Percentiles rank a stretch among this genome's conserved stretches.
These are phyloP conservation scores for Colletotrichum melonis DNA, from an alignment of 2,329 filamentous ascomycete species.

Conservation along the genomic window DNA sequence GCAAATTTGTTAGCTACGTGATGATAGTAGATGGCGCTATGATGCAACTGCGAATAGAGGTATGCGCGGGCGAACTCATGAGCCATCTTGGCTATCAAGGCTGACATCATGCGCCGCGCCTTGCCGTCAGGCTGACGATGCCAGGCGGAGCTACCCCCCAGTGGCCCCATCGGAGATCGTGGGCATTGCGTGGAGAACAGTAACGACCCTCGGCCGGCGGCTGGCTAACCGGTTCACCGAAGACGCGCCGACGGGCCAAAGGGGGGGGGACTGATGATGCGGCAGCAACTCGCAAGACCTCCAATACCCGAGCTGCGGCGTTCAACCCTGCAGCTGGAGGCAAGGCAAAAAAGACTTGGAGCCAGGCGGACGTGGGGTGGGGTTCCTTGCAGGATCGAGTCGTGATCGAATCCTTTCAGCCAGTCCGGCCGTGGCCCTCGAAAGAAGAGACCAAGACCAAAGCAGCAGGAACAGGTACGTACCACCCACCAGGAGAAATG, in stretches of 20 bases:
- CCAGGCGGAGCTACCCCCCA: conserved; percentile 18
- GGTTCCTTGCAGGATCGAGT: conserved; percentile 31
- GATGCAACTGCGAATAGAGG: not conserved
- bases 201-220: conserved; percentile 18
- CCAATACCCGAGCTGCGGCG: conserved; percentile 21
- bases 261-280: not conserved
- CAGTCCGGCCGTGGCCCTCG: conserved; percentile 1
- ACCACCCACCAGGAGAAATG: conserved; percentile 7
- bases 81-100: conserved; percentile 11
- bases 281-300: conserved; percentile 7
- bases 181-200: conserved; percentile 1
- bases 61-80: not conserved
- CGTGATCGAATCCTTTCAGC: conserved; percentile 21
- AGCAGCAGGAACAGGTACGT: conserved; percentile 22
- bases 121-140: conserved; percentile 31
- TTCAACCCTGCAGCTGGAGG: conserved; percentile 27
- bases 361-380: conserved; percentile 10
- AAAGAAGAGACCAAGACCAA: conserved; percentile 1
- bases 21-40: not conserved
- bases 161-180: not conserved
- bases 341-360: conserved; percentile 7
- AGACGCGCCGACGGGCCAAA: conserved; percentile 7
- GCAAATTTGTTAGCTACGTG: conserved; percentile 35
- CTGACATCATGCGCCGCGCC: conserved; percentile 28
- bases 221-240: not conserved